Percentiles rank a stretch among this genome's conserved stretches.
Evolutionary conservation across 2,329 filamentous ascomycete species (phyloP).

Genomic region (Akanthomyces lecanii): DNA sequence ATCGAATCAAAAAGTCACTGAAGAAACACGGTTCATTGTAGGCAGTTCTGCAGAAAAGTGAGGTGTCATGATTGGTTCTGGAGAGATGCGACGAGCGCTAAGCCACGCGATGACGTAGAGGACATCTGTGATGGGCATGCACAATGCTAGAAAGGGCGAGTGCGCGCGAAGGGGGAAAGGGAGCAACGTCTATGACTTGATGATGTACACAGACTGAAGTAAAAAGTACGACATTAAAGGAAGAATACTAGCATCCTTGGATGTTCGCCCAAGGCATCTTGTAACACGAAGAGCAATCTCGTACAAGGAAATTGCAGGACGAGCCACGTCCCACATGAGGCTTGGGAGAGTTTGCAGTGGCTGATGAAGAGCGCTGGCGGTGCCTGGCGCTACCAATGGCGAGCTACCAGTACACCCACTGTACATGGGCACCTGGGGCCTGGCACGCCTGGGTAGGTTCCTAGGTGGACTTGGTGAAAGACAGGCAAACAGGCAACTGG

Average conservation of each 20-base stretch:
- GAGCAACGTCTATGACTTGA: neutral
- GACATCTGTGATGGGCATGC: neutral
- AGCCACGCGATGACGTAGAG: conserved; percentile 7
- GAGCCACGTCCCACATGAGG: conserved; percentile 15
- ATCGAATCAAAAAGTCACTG: no score
- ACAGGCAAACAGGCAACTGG: no score
- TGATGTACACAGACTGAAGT: neutral
- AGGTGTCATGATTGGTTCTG: neutral
- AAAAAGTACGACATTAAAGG: neutral
- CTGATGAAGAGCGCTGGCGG: neutral
- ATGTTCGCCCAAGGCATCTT: neutral
- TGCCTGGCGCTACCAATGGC: neutral
- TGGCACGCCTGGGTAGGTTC: no score
- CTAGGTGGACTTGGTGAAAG: no score
- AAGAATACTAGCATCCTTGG: neutral
- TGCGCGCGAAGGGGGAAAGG: neutral
- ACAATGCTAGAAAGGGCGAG: neutral
- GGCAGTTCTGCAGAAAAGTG: neutral
- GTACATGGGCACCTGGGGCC: no score
- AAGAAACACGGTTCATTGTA: neutral
- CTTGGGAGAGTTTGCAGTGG: neutral
- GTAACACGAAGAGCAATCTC: neutral
- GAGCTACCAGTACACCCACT: no score
- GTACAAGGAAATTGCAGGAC: conserved; percentile 14
- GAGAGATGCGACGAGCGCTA: neutral